These are phyloP conservation scores for Friedmanniomyces simplex DNA, from an alignment of 495 filamentous ascomycete genomes.

Conservation along the genomic window DNA sequence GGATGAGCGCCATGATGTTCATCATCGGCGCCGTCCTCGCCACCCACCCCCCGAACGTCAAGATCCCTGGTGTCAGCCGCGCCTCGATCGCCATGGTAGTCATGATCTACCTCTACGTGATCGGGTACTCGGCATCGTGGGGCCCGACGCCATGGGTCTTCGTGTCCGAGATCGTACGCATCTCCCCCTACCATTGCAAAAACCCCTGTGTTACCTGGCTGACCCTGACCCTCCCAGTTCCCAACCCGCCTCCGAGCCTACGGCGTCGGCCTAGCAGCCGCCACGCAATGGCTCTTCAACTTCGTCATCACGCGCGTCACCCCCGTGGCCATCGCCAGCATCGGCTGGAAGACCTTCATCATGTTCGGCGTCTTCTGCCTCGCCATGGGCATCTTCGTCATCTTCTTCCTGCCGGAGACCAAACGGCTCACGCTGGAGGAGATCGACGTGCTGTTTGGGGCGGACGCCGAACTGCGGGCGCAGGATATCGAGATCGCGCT, in stretches of 20 bases:
- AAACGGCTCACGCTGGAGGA: background rate
- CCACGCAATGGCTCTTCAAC: conserved; percentile 52
- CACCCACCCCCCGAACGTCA: conserved; percentile 6
- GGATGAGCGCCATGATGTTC: conserved; percentile 13
- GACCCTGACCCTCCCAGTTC: conserved; percentile 49
- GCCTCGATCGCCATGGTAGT: conserved; percentile 17
- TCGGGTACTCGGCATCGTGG: conserved; percentile 21
- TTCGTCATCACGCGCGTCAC: conserved; percentile 33
- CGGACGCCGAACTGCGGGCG: background rate
- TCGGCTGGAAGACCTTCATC: conserved; percentile 30
- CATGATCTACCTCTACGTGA: conserved; percentile 22
- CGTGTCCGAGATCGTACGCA: background rate
- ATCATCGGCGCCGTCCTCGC: conserved; percentile 17
- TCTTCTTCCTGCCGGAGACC: background rate
- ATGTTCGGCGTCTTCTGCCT: background rate
- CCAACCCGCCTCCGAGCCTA: conserved; percentile 58
- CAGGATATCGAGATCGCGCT: conserved; percentile 1
- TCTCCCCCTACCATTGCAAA: background rate
- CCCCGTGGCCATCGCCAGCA: conserved; percentile 21
- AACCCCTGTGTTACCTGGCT: conserved; percentile 58
- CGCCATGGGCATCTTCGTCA: background rate
- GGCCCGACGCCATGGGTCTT: conserved; percentile 3
- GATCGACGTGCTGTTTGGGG: conserved; percentile 2
- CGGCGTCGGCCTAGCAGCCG: conserved; percentile 58
- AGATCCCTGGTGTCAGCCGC: conserved; percentile 4